Base-by-base conservation (phyloP, 768 basidiomycete genomes). In the Clathrus columnatus region DNA sequence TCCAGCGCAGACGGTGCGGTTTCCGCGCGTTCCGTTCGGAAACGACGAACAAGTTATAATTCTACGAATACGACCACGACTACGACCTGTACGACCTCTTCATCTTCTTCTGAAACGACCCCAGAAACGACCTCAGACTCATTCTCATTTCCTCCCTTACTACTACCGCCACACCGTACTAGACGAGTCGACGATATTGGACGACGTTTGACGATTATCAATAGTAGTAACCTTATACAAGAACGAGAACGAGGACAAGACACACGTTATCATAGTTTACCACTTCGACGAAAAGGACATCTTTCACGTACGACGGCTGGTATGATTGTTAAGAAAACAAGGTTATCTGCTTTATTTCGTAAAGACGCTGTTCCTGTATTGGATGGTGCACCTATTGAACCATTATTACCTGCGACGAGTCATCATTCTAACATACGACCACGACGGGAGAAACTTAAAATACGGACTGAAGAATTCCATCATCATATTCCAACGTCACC, bases 341-440 rank as follows among this genome's bases (percentile, higher is more conserved):
- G 54, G 5, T 47, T 55, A 23, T 55, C 54, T 10, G 54, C 54
- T 5, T 30, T 55, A 27, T 55, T 55, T 28, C 54, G 54, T 26
- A 55, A 55, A 32, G 54, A 55, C 30, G 54, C 54, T 23, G 54
- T 55, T 24, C 54, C 54, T 27, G 5, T 55, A 3, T 20, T 55
- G 16, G 54, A 55, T 27, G 30, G 21, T 18, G n/a, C n/a, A n/a
- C 6, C 17, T 28, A 32, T 30, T 28, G 45, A 16, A 27, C 26
- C 45, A 27, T 27, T 10, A 30, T 30, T 27, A 20, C 46, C 4
- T 18, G 10, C 46, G 46, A 10, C 14, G 11, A 16, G 6, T 26
- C 45, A 26, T 26, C 18, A 47, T 20, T 6, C 16, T 28, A 11
- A 23, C 16, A 20, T 47, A 14, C 46, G 18, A 23, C 46, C 46